Evolutionary conservation across 108 stramenopile genomes (phyloP).

Genomic region (Cyclotella baltica): DNA sequence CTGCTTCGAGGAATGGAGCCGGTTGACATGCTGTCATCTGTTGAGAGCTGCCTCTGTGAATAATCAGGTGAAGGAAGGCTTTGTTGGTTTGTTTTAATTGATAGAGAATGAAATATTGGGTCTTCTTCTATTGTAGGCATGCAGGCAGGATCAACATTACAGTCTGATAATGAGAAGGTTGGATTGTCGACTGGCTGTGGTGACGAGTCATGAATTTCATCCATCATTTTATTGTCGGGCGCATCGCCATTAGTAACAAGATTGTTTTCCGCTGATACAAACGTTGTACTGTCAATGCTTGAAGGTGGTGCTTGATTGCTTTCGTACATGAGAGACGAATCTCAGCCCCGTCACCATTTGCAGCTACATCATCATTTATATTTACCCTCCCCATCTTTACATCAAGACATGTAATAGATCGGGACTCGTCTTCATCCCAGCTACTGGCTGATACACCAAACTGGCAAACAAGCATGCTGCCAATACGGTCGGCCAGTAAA

Average conservation of each 20-base stretch:
- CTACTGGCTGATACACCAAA: too few relatives aligned
- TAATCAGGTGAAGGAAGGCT: not conserved
- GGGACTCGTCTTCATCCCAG: too few relatives aligned
- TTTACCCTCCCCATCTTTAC: slow-evolving; percentile 42
- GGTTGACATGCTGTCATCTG: slow-evolving; percentile 81
- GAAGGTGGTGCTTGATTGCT: not conserved
- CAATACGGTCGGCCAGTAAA: too few relatives aligned
- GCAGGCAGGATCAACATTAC: slow-evolving; percentile 79
- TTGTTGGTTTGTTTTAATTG: too few relatives aligned
- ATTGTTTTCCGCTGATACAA: too few relatives aligned
- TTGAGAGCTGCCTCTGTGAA: slow-evolving; percentile 51
- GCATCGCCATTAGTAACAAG: too few relatives aligned
- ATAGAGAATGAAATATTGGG: not conserved
- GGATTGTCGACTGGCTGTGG: slow-evolving; percentile 17
- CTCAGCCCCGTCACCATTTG: not conserved
- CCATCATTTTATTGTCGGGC: too few relatives aligned
- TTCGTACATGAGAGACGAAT: not conserved
- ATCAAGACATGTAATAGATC: slow-evolving; percentile 17
- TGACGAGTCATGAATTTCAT: too few relatives aligned
- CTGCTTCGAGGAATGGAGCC: slow-evolving; percentile 79
- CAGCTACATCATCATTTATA: too few relatives aligned
- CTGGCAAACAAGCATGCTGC: too few relatives aligned
- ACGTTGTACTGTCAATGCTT: too few relatives aligned
- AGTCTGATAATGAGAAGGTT: slow-evolving; percentile 28
- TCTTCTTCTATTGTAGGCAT: slow-evolving; percentile 48